Conservation (phyloP, 805 yeast species). For the Debaryomyces maramus region DNA sequence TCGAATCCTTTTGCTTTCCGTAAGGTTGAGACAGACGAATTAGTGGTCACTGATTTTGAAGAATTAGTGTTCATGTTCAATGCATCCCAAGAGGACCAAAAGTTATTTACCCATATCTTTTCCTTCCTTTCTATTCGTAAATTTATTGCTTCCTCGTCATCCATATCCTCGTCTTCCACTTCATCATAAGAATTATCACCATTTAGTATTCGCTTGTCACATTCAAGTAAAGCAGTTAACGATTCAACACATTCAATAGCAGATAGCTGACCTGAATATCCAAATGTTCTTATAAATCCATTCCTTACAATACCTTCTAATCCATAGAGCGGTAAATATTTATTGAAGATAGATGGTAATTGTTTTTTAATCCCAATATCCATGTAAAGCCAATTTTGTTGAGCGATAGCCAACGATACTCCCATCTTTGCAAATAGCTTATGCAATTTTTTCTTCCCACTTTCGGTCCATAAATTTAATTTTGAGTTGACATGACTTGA, state of each 20-base stretch:
- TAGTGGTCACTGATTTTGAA: slow-evolving; percentile 12
- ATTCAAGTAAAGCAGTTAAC: slow-evolving; percentile 78
- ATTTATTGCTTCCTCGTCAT: slow-evolving; percentile 24
- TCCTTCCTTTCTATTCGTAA: slow-evolving; percentile 44
- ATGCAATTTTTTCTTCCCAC: slow-evolving; percentile 82
- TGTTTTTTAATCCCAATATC: slow-evolving; percentile 76
- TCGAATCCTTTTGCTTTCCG: slow-evolving; percentile 48
- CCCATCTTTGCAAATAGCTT: slow-evolving; percentile 97
- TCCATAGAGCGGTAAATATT: slow-evolving; percentile 73
- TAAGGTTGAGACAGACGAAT: slow-evolving; percentile 12
- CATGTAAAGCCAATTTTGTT: slow-evolving; percentile 90
- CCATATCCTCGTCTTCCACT: slow-evolving; percentile 15
- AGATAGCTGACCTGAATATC: slow-evolving; percentile 81
- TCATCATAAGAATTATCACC: slow-evolving; percentile 22
- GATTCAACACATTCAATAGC: slow-evolving; percentile 95
- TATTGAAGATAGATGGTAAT: slow-evolving; percentile 64
- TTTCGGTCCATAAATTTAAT: slow-evolving; percentile 84
- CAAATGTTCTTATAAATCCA: slow-evolving; percentile 85
- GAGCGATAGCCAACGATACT: slow-evolving; percentile 81
- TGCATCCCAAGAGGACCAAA: slow-evolving; percentile 63
- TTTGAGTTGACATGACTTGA: slow-evolving; percentile 91
- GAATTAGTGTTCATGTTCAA: slow-evolving; percentile 34
- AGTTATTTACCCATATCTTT: slow-evolving; percentile 71
- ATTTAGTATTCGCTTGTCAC: slow-evolving; percentile 39
- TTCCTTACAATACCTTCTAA: slow-evolving; percentile 79